Percentiles rank a stretch among this genome's conserved stretches.
Evolutionary conservation across 768 basidiomycete species (phyloP).

Genomic region (Tulasnella sp.): DNA sequence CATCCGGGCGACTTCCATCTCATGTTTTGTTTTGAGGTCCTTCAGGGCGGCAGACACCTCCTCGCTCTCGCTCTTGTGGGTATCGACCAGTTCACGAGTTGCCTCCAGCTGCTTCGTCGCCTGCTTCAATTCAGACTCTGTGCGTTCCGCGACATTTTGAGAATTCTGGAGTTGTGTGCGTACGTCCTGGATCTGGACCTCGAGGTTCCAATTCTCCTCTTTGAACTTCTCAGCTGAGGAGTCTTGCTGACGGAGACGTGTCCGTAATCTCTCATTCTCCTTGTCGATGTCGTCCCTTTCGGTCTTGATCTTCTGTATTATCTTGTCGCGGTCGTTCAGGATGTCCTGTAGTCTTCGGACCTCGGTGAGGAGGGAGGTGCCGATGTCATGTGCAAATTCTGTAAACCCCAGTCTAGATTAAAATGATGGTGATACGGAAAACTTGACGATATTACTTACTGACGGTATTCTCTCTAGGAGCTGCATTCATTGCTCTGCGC

Average conservation of each 20-base stretch:
- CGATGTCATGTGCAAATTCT: slow-evolving; percentile 98
- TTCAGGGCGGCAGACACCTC: slow-evolving; percentile 46
- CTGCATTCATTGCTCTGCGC: slow-evolving; percentile 80
- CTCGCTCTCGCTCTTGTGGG: slow-evolving; percentile 78
- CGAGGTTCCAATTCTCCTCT: slow-evolving; percentile 98
- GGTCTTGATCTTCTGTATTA: slow-evolving; percentile 82
- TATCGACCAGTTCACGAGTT: slow-evolving; percentile 67
- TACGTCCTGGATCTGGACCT: slow-evolving; percentile 82
- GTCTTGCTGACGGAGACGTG: slow-evolving; percentile 69
- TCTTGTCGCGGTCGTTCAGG: slow-evolving; percentile 84
- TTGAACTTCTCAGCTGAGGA: slow-evolving; percentile 72
- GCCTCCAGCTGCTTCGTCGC: slow-evolving; percentile 64
- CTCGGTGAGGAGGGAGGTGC: slow-evolving; percentile 81
- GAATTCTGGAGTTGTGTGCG: slow-evolving; percentile 56
- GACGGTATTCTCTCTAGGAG: slow-evolving; percentile 80
- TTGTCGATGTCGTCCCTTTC: slow-evolving; percentile 83
- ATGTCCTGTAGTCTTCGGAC: slow-evolving; percentile 84
- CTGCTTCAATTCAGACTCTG: slow-evolving; percentile 75
- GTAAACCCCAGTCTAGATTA: slow-evolving; percentile 19
- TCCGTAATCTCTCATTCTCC: slow-evolving; percentile 59
- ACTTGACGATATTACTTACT: slow-evolving; percentile 40
- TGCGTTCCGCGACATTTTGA: slow-evolving; percentile 51
- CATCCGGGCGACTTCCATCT: slow-evolving; percentile 87
- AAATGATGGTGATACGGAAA: background rate
- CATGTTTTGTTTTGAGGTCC: slow-evolving; percentile 81